These are phyloP conservation scores for Cicer bijugum DNA, from an alignment of 306 rosid species.

Conservation along the genomic window DNA sequence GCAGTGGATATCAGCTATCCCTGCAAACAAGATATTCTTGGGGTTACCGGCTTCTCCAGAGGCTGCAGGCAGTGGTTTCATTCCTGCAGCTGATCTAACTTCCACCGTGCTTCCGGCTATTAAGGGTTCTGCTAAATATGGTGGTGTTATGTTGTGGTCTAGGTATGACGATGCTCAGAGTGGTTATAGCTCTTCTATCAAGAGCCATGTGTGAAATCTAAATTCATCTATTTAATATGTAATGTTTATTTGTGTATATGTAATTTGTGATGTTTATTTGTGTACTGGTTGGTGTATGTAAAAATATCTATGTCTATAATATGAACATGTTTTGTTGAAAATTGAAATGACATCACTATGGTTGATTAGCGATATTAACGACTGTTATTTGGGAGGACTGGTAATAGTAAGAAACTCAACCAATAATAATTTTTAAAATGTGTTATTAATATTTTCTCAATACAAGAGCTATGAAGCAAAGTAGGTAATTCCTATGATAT, in stretches of 20 bases:
- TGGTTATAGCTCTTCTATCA: slow-evolving; percentile 47
- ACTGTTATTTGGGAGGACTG: too few species aligned
- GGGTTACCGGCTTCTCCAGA: slow-evolving; percentile 49
- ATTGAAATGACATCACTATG: background rate
- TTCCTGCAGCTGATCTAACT: slow-evolving; percentile 44
- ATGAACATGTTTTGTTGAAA: background rate
- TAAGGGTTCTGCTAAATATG: slow-evolving; percentile 47
- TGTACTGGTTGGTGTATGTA: background rate
- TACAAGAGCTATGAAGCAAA: background rate
- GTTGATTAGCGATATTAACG: background rate
- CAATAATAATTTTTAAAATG: background rate
- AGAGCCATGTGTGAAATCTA: slow-evolving; percentile 34
- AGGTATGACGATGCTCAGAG: slow-evolving; percentile 54
- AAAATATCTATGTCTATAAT: background rate
- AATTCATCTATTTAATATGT: background rate
- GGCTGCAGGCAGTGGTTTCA: slow-evolving; percentile 51
- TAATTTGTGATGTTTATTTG: background rate
- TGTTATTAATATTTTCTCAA: background rate
- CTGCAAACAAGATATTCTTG: slow-evolving; percentile 48
- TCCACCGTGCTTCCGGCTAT: slow-evolving; percentile 53
- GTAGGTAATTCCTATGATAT: slow-evolving; percentile 9
- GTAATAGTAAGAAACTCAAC: background rate
- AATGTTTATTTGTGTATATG: background rate
- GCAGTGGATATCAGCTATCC: slow-evolving; percentile 39
- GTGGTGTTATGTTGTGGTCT: slow-evolving; percentile 56